Conservation (phyloP, 805 yeast species). For the Candida qinlingensis region DNA sequence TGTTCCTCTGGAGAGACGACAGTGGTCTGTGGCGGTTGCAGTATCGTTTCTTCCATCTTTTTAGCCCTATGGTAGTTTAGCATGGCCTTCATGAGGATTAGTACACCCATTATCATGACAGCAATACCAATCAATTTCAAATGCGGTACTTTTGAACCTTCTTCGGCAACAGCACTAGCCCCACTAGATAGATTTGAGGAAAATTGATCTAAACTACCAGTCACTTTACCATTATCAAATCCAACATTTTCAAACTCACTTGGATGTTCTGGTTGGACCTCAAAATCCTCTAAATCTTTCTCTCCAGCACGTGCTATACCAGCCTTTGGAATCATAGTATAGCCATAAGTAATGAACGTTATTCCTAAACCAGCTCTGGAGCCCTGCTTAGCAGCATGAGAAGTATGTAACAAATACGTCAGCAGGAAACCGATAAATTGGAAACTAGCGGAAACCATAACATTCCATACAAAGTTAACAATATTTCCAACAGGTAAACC, state of each 20-base stretch:
- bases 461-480: conserved; percentile 88
- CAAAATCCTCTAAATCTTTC: conserved; percentile 22
- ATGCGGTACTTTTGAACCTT: neutral
- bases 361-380: conserved; percentile 88
- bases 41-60: conserved; percentile 62
- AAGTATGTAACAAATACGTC: conserved; percentile 87
- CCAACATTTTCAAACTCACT: conserved; percentile 35
- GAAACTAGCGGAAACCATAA: conserved; percentile 82
- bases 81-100: conserved; percentile 62
- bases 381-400: conserved; percentile 96
- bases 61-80: conserved; percentile 71
- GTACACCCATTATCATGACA: conserved; percentile 62
- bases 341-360: conserved; percentile 71
- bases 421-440: conserved; percentile 90
- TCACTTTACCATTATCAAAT: conserved; percentile 26
- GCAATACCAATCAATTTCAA: conserved; percentile 46
- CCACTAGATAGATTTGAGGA: conserved; percentile 20
- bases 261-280: conserved; percentile 54
- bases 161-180: conserved; percentile 11
- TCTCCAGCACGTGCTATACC: conserved; percentile 23
- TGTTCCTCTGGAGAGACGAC: conserved; percentile 3
- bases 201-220: conserved; percentile 24
- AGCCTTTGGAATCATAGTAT: conserved; percentile 44
- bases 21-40: conserved; percentile 34
- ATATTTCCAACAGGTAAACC: conserved; percentile 93